Percentiles rank a stretch among this genome's conserved stretches.
These are phyloP conservation scores for Pseudozyma pruni DNA, from an alignment of 1,284 basidiomycete genomes.

Conservation along the genomic window DNA sequence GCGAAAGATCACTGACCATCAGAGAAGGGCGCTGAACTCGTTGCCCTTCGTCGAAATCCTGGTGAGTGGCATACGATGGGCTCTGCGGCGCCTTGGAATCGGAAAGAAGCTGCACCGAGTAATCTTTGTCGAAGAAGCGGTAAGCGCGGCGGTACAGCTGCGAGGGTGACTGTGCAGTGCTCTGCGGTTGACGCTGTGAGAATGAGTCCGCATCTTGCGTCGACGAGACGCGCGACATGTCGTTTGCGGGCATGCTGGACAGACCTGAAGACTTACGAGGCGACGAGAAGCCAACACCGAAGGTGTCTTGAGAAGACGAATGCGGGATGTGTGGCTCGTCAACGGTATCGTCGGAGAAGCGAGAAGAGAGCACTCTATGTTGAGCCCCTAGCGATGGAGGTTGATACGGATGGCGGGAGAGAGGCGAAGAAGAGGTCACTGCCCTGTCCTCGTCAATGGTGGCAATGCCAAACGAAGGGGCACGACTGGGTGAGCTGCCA, in stretches of 20 bases:
- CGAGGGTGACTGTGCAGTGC: slow-evolving; percentile 5
- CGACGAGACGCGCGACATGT: slow-evolving; percentile 22
- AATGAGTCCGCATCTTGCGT: slow-evolving; percentile 8
- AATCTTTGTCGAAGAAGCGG: slow-evolving; percentile 44
- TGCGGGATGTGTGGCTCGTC: slow-evolving; percentile 24
- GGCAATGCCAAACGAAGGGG: slow-evolving; percentile 32
- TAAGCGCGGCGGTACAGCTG: slow-evolving; percentile 49
- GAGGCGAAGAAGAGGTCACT: slow-evolving; percentile 22
- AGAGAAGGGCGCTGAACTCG: slow-evolving; percentile 15
- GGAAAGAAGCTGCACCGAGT: slow-evolving; percentile 22
- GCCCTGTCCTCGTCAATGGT: slow-evolving; percentile 36
- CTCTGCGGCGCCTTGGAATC: neutral
- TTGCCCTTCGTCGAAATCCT: neutral
- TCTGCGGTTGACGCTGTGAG: neutral
- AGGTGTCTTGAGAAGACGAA: slow-evolving; percentile 30
- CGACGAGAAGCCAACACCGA: slow-evolving; percentile 13
- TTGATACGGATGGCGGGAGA: slow-evolving; percentile 23
- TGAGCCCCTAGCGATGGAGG: slow-evolving; percentile 15
- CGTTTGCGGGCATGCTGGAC: slow-evolving; percentile 7
- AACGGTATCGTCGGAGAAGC: slow-evolving; percentile 46
- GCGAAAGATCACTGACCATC: slow-evolving; percentile 23
- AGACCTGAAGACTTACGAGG: slow-evolving; percentile 16
- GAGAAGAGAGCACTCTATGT: slow-evolving; percentile 15
- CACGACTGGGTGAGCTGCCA: slow-evolving; percentile 24
- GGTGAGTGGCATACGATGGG: neutral